Percentiles rank a stretch among this genome's conserved stretches.
Conservation (phyloP, 108 stramenopile genomes). For the Ochromonas danica region DNA sequence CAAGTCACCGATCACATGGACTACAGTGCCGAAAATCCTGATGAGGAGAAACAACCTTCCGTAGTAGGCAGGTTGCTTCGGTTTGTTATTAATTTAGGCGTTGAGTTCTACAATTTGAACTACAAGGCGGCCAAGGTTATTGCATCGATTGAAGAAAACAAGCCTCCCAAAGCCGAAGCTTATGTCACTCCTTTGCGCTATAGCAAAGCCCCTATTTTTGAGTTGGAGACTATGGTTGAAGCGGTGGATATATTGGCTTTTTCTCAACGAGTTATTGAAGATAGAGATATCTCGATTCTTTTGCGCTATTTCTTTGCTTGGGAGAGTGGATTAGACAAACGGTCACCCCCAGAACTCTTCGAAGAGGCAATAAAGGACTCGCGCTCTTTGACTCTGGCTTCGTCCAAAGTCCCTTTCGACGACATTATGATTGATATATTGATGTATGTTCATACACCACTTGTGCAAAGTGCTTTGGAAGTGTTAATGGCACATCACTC, state of each 20-base stretch:
- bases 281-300: conserved; percentile 20
- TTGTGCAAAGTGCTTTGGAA: conserved; percentile 40
- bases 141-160: background rate
- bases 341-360: background rate
- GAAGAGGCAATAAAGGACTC: background rate
- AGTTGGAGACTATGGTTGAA: conserved; percentile 37
- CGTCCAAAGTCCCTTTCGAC: conserved; percentile 7
- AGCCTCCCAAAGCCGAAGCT: background rate
- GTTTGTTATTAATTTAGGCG: too few species aligned
- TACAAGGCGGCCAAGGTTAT: too few species aligned
- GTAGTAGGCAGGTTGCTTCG: too few species aligned
- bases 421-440: conserved; percentile 42
- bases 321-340: background rate
- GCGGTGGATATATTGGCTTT: conserved; percentile 29
- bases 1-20: background rate
- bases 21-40: background rate
- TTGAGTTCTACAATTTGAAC: background rate
- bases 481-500: conserved; percentile 45
- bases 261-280: conserved; percentile 22
- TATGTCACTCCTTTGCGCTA: background rate
- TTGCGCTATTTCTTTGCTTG: conserved; percentile 4
- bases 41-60: background rate
- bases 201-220: conserved; percentile 31
- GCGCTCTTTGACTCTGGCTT: conserved; percentile 21
- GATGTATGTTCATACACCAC: conserved; percentile 39